Evolutionary conservation across 1,284 basidiomycete genomes (phyloP).

Genomic region (Irpex sp.): DNA sequence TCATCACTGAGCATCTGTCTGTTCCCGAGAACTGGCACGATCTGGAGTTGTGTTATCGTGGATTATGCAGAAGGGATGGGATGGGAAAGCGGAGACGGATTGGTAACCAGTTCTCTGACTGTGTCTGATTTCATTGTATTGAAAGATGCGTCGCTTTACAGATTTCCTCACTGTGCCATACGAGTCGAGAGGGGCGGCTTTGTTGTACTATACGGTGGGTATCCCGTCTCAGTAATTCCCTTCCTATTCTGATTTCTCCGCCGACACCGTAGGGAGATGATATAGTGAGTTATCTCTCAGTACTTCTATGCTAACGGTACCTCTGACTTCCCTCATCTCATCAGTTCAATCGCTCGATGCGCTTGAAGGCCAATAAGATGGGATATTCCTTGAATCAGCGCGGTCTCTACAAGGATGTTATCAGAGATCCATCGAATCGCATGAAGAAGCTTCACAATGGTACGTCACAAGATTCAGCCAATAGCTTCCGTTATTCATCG

Average conservation of each 20-base stretch:
- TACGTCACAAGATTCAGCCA: constrained; percentile 27
- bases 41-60: constrained; percentile 78
- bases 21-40: constrained; percentile 62
- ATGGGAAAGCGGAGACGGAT: constrained; percentile 59
- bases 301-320: not conserved
- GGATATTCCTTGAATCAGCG: constrained; percentile 87
- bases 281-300: constrained; percentile 49
- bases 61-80: constrained; percentile 53
- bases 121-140: not conserved
- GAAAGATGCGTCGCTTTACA: constrained; percentile 17
- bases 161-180: constrained; percentile 79
- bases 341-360: constrained; percentile 88
- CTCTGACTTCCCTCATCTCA: not conserved
- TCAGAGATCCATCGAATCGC: constrained; percentile 64
- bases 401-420: constrained; percentile 69
- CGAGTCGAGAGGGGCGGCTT: constrained; percentile 73
- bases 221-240: not conserved
- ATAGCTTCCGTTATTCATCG: not conserved
- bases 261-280: constrained; percentile 62
- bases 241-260: constrained; percentile 1
- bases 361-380: constrained; percentile 77
- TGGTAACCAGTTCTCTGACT: constrained; percentile 38
- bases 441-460: constrained; percentile 65
- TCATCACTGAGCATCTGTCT: constrained; percentile 78
- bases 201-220: constrained; percentile 85